Conservation (phyloP, 2,329 filamentous ascomycete species). For the Camptophora hylomeconis region DNA sequence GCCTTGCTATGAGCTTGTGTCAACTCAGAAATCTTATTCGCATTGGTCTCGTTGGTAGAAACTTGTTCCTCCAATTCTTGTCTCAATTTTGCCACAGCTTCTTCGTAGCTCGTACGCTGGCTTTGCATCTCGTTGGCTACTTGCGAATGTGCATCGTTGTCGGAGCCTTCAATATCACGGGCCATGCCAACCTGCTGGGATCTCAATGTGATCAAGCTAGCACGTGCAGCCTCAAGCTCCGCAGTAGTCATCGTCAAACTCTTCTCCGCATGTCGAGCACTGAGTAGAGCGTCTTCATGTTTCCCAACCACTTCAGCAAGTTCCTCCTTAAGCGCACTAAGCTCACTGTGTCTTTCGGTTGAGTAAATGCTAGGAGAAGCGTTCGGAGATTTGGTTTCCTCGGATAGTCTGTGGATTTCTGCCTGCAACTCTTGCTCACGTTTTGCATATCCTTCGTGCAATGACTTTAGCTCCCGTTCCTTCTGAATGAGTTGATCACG, state of each 20-base stretch:
- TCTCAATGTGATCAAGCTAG: conserved; percentile 37
- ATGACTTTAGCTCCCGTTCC: conserved; percentile 62
- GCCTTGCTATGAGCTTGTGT: conserved; percentile 58
- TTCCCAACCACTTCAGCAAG: conserved; percentile 62
- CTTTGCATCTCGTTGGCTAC: conserved; percentile 34
- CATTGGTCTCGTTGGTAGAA: conserved; percentile 54
- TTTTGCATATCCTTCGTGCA: conserved; percentile 58
- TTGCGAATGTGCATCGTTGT: conserved; percentile 16
- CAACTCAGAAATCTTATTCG: conserved; percentile 56
- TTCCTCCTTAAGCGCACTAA: conserved; percentile 55
- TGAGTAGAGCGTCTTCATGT: conserved; percentile 57
- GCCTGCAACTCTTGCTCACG: conserved; percentile 62
- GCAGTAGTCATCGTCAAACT: conserved; percentile 59
- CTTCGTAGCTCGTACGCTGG: conserved; percentile 45
- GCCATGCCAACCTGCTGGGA: conserved; percentile 28
- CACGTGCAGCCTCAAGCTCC: conserved; percentile 57
- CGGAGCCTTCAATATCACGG: conserved; percentile 18
- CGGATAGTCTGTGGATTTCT: conserved; percentile 57
- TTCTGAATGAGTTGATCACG: conserved; percentile 79
- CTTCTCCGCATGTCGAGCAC: conserved; percentile 59
- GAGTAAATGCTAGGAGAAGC: conserved; percentile 5
- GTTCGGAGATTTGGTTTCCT: conserved; percentile 29
- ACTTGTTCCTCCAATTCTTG: conserved; percentile 73
- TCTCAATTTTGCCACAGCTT: conserved; percentile 50
- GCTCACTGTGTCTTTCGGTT: conserved; percentile 1